phyloP scores from a whole-genome alignment of 1,284 basidiomycete genomes.

The Microbotryomycetes sp. region DNA sequence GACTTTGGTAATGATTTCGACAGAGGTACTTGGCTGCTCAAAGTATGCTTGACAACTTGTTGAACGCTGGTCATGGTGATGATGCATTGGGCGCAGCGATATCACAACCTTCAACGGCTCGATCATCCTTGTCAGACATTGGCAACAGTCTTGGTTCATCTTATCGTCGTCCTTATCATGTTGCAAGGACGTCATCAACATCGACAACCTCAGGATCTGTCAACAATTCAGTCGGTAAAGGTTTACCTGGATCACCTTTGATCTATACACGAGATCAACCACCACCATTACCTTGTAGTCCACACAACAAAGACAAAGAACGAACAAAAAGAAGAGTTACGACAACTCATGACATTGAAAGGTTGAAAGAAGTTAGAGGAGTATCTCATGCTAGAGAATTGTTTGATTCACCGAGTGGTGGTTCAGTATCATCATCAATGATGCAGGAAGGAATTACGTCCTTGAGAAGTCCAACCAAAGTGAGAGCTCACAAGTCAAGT shows the following conservation, averaged over 20 bases:
- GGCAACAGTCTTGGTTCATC: background rate
- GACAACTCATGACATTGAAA: conserved; percentile 31
- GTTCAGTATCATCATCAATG: background rate
- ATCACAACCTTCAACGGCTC: background rate
- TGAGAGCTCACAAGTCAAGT: background rate
- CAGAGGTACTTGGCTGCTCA: conserved; percentile 28
- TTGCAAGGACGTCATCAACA: background rate
- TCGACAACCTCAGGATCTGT: background rate
- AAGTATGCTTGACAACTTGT: conserved; percentile 14
- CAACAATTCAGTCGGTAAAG: background rate
- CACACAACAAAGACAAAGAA: conserved; percentile 18
- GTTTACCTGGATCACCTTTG: background rate
- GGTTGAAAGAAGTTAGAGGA: conserved; percentile 11
- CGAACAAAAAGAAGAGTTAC: conserved; percentile 31
- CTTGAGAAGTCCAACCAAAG: background rate
- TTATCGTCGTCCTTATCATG: background rate
- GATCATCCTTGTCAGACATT: background rate
- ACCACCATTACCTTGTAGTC: conserved; percentile 27
- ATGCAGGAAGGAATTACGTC: no score
- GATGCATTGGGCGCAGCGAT: no score
- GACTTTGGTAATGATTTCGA: no score
- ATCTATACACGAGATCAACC: conserved; percentile 4
- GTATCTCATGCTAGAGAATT: conserved; percentile 17
- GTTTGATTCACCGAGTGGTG: conserved; percentile 12
- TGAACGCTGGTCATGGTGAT: no score